Evolutionary conservation across 2,329 filamentous ascomycete genomes (phyloP).

Genomic region (Monosporascus sp.): DNA sequence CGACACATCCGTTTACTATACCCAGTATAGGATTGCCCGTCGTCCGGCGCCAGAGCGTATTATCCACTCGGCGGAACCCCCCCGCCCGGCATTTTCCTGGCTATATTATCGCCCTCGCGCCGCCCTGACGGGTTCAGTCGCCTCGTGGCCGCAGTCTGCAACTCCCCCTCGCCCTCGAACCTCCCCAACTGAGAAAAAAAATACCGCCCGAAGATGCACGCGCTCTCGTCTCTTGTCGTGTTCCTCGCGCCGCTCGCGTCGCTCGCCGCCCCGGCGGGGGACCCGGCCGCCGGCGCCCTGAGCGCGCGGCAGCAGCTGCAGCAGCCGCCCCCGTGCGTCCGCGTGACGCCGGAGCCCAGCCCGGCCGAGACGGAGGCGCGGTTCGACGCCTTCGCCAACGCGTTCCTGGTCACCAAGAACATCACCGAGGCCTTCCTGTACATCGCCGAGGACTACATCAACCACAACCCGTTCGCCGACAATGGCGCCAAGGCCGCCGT

Average conservation of each 20-base stretch:
- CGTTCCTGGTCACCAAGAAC: slow-evolving; percentile 17
- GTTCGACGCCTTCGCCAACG: slow-evolving; percentile 16
- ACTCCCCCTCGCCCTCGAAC: too few relatives aligned
- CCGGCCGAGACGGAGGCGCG: slow-evolving; percentile 13
- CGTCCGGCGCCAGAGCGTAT: too few relatives aligned
- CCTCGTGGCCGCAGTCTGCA: too few relatives aligned
- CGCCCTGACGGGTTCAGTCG: too few relatives aligned
- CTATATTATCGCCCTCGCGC: too few relatives aligned
- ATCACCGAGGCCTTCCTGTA: slow-evolving; percentile 18
- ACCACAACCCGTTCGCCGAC: slow-evolving; percentile 15
- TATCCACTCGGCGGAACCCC: too few relatives aligned
- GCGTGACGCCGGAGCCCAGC: slow-evolving; percentile 11
- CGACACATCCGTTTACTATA: too few relatives aligned
- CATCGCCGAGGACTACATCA: slow-evolving; percentile 15
- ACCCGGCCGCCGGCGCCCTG: not conserved
- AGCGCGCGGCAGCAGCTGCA: not conserved
- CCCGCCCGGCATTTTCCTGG: too few relatives aligned
- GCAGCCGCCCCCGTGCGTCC: slow-evolving; percentile 16
- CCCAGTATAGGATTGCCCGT: too few relatives aligned
- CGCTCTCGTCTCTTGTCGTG: not conserved
- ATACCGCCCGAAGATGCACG: not conserved
- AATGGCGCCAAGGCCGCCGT: slow-evolving; percentile 14
- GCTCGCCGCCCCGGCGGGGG: not conserved
- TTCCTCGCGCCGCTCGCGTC: slow-evolving; percentile 4
- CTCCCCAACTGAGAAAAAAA: too few relatives aligned